phyloP scores from a whole-genome alignment of 1,139 yeast genomes.

The Debaryomyces sp. region DNA sequence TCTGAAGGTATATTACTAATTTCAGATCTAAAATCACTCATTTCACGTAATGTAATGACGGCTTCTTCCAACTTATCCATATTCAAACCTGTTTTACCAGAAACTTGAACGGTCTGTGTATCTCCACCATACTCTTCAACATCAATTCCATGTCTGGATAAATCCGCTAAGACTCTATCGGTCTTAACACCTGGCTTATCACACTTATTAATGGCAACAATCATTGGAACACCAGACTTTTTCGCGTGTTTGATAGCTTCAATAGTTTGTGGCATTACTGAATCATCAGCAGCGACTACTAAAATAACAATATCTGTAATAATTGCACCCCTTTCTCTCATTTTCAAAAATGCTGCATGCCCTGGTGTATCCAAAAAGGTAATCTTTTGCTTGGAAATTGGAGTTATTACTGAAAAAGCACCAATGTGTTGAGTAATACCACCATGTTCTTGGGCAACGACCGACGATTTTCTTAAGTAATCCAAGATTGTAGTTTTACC shows the following conservation, averaged over 20 bases:
- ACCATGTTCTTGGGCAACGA: slow-evolving; percentile 87
- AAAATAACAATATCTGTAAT: slow-evolving; percentile 89
- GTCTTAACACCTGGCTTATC: slow-evolving; percentile 78
- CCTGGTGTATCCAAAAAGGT: slow-evolving; percentile 98
- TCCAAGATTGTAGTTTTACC: slow-evolving; percentile 96
- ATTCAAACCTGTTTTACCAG: slow-evolving; percentile 81
- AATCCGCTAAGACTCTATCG: slow-evolving; percentile 74
- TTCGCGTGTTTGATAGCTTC: slow-evolving; percentile 96
- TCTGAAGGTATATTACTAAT: slow-evolving; percentile 58
- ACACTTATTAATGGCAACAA: slow-evolving; percentile 91
- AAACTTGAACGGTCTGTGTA: slow-evolving; percentile 83
- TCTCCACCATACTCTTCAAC: slow-evolving; percentile 97
- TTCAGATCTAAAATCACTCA: slow-evolving; percentile 77
- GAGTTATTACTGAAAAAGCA: slow-evolving; percentile 86
- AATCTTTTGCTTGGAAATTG: slow-evolving; percentile 70
- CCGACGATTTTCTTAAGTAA: slow-evolving; percentile 76
- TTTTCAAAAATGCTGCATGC: slow-evolving; percentile 93
- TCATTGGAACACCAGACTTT: slow-evolving; percentile 78
- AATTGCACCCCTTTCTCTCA: slow-evolving; percentile 96
- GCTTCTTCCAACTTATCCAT: slow-evolving; percentile 92
- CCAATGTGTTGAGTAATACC: slow-evolving; percentile 99
- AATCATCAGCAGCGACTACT: slow-evolving; percentile 98
- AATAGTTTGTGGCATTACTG: slow-evolving; percentile 95
- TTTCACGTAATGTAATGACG: slow-evolving; percentile 79
- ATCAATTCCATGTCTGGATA: slow-evolving; percentile 76